Base-by-base conservation (phyloP, 176 grass and related monocot genomes). In the barley (Hordeum vulgare) region DNA sequence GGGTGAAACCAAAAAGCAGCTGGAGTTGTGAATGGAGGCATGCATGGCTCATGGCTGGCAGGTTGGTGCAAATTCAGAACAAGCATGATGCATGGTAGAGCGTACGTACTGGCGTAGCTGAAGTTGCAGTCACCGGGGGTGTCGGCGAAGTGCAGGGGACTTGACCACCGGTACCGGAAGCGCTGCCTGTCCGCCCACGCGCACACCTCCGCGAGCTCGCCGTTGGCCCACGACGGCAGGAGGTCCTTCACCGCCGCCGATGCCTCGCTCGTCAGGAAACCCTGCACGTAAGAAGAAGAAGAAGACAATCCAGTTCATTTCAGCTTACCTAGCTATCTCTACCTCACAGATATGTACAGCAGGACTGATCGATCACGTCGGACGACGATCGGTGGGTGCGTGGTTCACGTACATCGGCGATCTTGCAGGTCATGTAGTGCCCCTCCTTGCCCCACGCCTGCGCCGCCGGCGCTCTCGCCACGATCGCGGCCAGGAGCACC, bases 391-490 rank as follows among this genome's bases (percentile, higher is more conserved):
- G 8, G 14, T 0, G 2, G 5, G 23, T 4, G 31, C 31, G 31
- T 24, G 4, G 37, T 0, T 54, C 1, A 8, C 18, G 76, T 82
- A 94, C 93, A 58, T 94, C 87, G 41, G 93, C 77, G 70, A 94
- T 86, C 80, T 92, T 94, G 87, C 93, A 94, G 21, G 83, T 58
- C 90, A 94, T 94, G 85, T 89, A 92, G 80, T 94, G 93, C 0
- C 90, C 93, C 36, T 88, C 69, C 81, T 87, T 91, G 75, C 93
- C 93, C 93, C 93, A 94, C 7, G 85, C 90, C 5, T 88, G 47
- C 1, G 87, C 58, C 1, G 51, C 54, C 2, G 87, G 93, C 36
- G 93, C 84, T 2, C 31, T 27, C 67, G 85, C 71, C 40, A 39
- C 71, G 8, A 23, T 41, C 28, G 39, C 17, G 53, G 75, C 60